These are phyloP conservation scores for Bolboschoenoplectus hybrid DNA, from an alignment of 202 grass and related monocot genomes.

Conservation along the genomic window DNA sequence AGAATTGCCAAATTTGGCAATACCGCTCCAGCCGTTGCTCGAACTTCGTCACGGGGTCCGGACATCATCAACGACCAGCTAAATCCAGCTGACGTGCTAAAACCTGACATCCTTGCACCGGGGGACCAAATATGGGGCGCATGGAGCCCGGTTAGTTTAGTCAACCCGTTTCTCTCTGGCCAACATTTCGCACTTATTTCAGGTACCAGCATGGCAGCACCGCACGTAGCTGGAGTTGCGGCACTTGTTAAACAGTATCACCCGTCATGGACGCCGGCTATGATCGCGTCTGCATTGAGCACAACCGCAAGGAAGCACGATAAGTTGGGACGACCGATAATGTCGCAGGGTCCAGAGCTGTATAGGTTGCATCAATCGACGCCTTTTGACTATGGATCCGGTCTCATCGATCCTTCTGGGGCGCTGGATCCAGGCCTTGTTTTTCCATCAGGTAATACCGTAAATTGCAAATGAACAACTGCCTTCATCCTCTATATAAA, in stretches of 20 bases:
- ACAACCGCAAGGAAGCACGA: conserved; percentile 53
- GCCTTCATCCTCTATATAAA: too few species aligned
- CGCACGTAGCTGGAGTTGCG: conserved; percentile 54
- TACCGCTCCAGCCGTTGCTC: conserved; percentile 38
- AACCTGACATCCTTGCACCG: conserved; percentile 61
- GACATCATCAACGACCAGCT: conserved; percentile 42
- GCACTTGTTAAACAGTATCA: conserved; percentile 55
- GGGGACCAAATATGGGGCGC: conserved; percentile 66
- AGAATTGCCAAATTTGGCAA: conserved; percentile 39
- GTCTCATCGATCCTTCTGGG: conserved; percentile 49
- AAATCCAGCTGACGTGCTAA: conserved; percentile 55
- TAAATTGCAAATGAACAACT: not conserved
- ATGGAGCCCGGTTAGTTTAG: conserved; percentile 47
- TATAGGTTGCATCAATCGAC: conserved; percentile 44
- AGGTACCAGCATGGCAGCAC: conserved; percentile 69
- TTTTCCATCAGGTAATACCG: conserved; percentile 46
- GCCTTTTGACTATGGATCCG: conserved; percentile 56
- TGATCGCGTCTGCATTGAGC: conserved; percentile 55
- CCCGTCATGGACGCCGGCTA: conserved; percentile 53
- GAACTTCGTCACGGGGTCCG: conserved; percentile 61
- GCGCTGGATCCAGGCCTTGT: conserved; percentile 55
- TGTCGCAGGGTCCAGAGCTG: conserved; percentile 49
- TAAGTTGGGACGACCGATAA: conserved; percentile 30
- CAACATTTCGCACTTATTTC: conserved; percentile 58
- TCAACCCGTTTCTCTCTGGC: conserved; percentile 45